These are phyloP conservation scores for Marsdenia floribunda DNA, from an alignment of 257 asterid genomes.

Conservation along the genomic window DNA sequence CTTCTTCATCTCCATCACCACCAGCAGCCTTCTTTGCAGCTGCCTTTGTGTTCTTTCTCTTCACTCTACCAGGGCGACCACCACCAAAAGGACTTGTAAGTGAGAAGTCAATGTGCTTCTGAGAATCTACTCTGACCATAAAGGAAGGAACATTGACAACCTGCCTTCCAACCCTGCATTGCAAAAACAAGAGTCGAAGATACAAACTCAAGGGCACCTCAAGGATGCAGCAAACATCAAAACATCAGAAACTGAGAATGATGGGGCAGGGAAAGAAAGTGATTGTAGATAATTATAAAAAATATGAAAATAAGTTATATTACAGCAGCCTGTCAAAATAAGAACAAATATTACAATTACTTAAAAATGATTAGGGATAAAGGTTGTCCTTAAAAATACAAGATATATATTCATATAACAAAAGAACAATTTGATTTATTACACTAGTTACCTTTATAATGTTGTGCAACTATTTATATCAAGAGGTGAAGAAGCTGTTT, in stretches of 20 bases:
- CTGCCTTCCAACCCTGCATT: constrained; percentile 50
- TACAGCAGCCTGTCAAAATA: background rate
- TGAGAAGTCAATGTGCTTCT: constrained; percentile 52
- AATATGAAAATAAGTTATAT: background rate
- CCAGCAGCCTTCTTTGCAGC: constrained; percentile 56
- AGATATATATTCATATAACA: background rate
- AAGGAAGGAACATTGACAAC: constrained; percentile 52
- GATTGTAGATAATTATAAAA: background rate
- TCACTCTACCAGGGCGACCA: constrained; percentile 58
- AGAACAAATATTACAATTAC: background rate
- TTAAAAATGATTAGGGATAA: background rate
- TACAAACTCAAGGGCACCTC: background rate
- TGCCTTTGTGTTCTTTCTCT: constrained; percentile 51
- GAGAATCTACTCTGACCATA: constrained; percentile 48
- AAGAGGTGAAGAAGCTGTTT: background rate
- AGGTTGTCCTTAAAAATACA: background rate
- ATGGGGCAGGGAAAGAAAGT: background rate
- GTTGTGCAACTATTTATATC: background rate
- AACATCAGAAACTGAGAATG: no score
- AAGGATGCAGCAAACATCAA: background rate
- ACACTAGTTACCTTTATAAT: background rate
- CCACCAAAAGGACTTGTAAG: constrained; percentile 54
- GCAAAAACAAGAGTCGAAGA: background rate
- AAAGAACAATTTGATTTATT: background rate
- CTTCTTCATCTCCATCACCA: constrained; percentile 50